Evolutionary conservation across 2,329 filamentous ascomycete species (phyloP).

Genomic region (Colletotrichum abscissum): DNA sequence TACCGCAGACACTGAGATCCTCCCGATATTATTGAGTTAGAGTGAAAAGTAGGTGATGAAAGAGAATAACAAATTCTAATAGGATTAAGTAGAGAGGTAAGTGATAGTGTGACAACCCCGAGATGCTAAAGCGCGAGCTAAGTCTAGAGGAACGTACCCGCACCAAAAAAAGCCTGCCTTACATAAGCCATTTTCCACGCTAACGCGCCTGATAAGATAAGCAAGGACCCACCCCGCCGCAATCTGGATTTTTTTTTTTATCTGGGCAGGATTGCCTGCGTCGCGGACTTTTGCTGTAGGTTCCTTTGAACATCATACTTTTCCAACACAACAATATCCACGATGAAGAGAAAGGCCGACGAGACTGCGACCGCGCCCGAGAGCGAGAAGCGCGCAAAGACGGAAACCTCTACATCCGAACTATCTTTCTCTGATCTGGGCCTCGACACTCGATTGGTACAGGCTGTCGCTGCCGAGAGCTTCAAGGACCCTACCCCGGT

Average conservation of each 20-base stretch:
- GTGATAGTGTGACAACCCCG: too few species aligned
- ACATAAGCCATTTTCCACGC: background rate
- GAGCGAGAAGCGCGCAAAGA: slow-evolving; percentile 42
- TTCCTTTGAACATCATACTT: background rate
- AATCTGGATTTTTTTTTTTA: slow-evolving; percentile 27
- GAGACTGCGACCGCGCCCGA: slow-evolving; percentile 60
- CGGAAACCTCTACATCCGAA: slow-evolving; percentile 44
- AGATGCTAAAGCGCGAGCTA: background rate
- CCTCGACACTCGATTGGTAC: slow-evolving; percentile 86
- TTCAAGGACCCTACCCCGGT: slow-evolving; percentile 90
- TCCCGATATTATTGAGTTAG: too few species aligned
- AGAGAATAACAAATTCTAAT: too few species aligned
- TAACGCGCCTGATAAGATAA: slow-evolving; percentile 25
- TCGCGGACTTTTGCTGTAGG: background rate
- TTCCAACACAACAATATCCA: slow-evolving; percentile 31
- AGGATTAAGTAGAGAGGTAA: too few species aligned
- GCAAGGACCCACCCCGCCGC: slow-evolving; percentile 29
- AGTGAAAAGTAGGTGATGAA: too few species aligned
- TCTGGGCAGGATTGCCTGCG: slow-evolving; percentile 5
- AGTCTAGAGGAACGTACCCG: background rate
- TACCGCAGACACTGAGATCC: too few species aligned
- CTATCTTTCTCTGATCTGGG: slow-evolving; percentile 79
- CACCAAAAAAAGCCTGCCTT: background rate
- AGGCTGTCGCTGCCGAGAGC: slow-evolving; percentile 85
- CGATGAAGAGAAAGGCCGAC: slow-evolving; percentile 72